Evolutionary conservation across 1,284 basidiomycete genomes (phyloP).

Genomic region (Malassezia obtusa): DNA sequence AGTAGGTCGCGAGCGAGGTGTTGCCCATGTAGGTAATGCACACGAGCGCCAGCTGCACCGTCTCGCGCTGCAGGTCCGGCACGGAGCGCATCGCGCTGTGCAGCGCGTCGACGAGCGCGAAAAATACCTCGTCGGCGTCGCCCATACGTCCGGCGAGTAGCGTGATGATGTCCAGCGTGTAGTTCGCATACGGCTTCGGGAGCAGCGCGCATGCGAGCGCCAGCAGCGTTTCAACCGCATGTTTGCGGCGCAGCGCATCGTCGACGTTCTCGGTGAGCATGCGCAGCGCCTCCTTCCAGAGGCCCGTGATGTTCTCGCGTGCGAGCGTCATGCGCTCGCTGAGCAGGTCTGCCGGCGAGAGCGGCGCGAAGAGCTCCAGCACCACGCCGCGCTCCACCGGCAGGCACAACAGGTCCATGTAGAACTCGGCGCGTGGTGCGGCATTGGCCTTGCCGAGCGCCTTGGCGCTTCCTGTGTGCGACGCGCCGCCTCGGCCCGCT

Average conservation of each 20-base stretch:
- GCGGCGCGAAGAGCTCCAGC: slow-evolving; percentile 20
- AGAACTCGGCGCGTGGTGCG: slow-evolving; percentile 35
- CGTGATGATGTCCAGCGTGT: slow-evolving; percentile 36
- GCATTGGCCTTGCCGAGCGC: slow-evolving; percentile 32
- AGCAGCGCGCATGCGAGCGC: slow-evolving; percentile 35
- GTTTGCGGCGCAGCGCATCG: slow-evolving; percentile 27
- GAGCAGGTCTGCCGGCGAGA: slow-evolving; percentile 24
- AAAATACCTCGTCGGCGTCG: slow-evolving; percentile 41
- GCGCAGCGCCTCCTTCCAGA: slow-evolving; percentile 37
- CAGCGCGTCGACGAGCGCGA: slow-evolving; percentile 29
- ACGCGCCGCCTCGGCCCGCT: not conserved
- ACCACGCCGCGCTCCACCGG: slow-evolving; percentile 31
- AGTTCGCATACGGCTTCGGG: slow-evolving; percentile 33
- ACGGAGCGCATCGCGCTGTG: slow-evolving; percentile 25
- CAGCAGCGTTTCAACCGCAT: slow-evolving; percentile 35
- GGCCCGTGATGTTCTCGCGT: slow-evolving; percentile 33
- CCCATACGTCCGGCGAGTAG: slow-evolving; percentile 43
- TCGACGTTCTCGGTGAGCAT: slow-evolving; percentile 28
- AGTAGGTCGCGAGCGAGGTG: slow-evolving; percentile 37
- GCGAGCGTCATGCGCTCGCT: slow-evolving; percentile 29
- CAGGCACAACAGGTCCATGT: slow-evolving; percentile 34
- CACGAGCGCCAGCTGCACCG: slow-evolving; percentile 30
- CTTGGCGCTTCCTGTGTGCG: slow-evolving; percentile 15
- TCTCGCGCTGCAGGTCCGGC: slow-evolving; percentile 21
- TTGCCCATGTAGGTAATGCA: slow-evolving; percentile 28